Evolutionary conservation across 495 filamentous ascomycete species (phyloP), one percentile per base, ranked within the genome.

Genomic region (Immersiella caudata): DNA sequence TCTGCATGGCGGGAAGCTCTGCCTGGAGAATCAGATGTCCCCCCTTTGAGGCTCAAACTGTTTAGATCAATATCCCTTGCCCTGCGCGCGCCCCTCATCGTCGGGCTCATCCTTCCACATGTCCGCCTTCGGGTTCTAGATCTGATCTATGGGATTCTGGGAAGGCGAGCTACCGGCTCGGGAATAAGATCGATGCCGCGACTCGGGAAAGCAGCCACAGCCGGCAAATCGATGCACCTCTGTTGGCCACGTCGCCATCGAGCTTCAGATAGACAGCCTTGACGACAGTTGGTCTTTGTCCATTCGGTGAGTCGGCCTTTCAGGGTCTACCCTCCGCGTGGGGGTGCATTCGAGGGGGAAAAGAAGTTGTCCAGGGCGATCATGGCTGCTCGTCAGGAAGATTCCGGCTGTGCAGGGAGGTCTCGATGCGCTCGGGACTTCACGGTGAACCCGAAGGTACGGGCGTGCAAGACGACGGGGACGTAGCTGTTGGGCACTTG

Each of bases 21-120:
- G 5, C 6, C 40, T 46, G 40, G 40, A 25, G 54, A 5, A 57
- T 12, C 64, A 46, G 40, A 46, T 12, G 40, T 46, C 40, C 11
- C 16, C 40, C 22, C 66, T 59, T 68, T 68, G 66, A 63, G 66
- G 66, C 66, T 63, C 66, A 68, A 63, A 63, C 51, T 68, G 33
- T 35, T 27, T 57, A 21, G 50, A 18, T 59, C 33, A 49, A 36
- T 33, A 59, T 59, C 54, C 54, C 63, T 66, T 46, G 29, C 29
- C 40, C n/a, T n/a, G n/a, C n/a, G n/a, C n/a, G n/a, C 40, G 11
- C 16, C 5, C 5, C 40, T 12, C 40, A 46, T 2, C 40, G 40
- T 12, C 40, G 40, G 40, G 40, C 40, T 46, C 40, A 46, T 46
- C 40, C 40, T 12, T 46, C 40, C 40, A 6, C 40, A 46, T 46